A percentile compares a stretch with the other conserved stretches of the same genome.
phyloP scores from a whole-genome alignment of 306 rosid species.

The Geum urbanum region DNA sequence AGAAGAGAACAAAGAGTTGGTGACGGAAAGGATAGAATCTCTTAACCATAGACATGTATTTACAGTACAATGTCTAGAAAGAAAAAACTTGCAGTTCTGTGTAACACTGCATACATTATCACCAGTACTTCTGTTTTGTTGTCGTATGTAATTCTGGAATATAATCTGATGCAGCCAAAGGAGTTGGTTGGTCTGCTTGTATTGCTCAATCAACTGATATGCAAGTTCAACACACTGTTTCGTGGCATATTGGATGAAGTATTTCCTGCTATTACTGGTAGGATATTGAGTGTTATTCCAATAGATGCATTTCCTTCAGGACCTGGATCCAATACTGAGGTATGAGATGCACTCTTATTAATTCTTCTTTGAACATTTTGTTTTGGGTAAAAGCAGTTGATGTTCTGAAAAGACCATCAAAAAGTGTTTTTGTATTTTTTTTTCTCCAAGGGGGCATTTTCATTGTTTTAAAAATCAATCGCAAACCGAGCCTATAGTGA shows the following conservation, averaged over 20 bases:
- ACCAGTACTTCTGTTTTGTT: neutral
- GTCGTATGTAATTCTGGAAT: conserved; percentile 10
- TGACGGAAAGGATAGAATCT: neutral
- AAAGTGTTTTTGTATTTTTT: too few species aligned
- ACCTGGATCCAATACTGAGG: conserved; percentile 87
- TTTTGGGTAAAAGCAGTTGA: too few species aligned
- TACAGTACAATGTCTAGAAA: neutral
- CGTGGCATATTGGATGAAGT: conserved; percentile 73
- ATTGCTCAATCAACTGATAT: conserved; percentile 84
- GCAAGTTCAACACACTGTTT: conserved; percentile 75
- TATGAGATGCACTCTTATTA: conserved; percentile 22
- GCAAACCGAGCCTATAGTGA: too few species aligned
- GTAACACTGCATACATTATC: neutral
- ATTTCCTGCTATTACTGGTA: conserved; percentile 70
- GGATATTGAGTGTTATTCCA: conserved; percentile 69
- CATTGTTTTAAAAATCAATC: too few species aligned
- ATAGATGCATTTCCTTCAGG: conserved; percentile 72
- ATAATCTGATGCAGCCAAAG: conserved; percentile 66
- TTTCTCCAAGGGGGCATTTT: too few species aligned
- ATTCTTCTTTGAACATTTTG: too few species aligned
- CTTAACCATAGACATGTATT: neutral
- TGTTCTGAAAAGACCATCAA: too few species aligned
- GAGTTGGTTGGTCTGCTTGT: conserved; percentile 75
- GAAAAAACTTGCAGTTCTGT: neutral
- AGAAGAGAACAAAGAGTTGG: neutral